phyloP scores from a whole-genome alignment of 2,329 filamentous ascomycete species.

The Fusarium musae region DNA sequence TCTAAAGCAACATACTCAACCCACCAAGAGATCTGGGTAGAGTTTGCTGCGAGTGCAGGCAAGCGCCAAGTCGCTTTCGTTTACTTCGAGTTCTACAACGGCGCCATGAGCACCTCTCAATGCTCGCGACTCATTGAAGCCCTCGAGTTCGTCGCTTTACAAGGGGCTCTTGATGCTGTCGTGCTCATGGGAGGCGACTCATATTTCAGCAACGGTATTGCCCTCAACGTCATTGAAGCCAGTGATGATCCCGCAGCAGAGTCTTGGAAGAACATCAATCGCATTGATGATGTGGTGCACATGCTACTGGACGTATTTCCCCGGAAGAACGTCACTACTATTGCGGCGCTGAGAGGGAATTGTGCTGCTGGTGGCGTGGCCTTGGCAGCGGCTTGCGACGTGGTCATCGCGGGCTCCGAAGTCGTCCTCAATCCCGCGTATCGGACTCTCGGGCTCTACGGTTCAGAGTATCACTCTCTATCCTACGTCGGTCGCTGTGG shows the following conservation, averaged over 20 bases:
- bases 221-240: conserved; percentile 33
- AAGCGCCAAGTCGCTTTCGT: conserved; percentile 14
- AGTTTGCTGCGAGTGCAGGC: not conserved
- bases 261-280: conserved; percentile 30
- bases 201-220: conserved; percentile 33
- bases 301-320: conserved; percentile 4
- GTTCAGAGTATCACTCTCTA: conserved; percentile 30
- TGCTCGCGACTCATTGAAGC: conserved; percentile 29
- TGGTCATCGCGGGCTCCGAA: conserved; percentile 19
- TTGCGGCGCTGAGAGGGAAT: conserved; percentile 26
- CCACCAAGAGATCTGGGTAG: conserved; percentile 17
- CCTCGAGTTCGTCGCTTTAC: conserved; percentile 5
- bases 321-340: not conserved
- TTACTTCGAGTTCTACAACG: conserved; percentile 34
- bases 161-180: conserved; percentile 1
- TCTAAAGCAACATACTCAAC: not conserved
- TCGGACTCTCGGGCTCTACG: conserved; percentile 24
- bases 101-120: conserved; percentile 28
- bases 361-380: conserved; percentile 32
- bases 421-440: conserved; percentile 32
- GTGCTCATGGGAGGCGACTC: conserved; percentile 30
- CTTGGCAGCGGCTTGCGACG: conserved; percentile 26
- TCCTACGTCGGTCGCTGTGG: conserved; percentile 20
- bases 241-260: conserved; percentile 14
- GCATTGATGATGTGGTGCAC: conserved; percentile 18